Evolutionary conservation across 306 rosid genomes (phyloP).

Genomic region (Acacia acuminata): DNA sequence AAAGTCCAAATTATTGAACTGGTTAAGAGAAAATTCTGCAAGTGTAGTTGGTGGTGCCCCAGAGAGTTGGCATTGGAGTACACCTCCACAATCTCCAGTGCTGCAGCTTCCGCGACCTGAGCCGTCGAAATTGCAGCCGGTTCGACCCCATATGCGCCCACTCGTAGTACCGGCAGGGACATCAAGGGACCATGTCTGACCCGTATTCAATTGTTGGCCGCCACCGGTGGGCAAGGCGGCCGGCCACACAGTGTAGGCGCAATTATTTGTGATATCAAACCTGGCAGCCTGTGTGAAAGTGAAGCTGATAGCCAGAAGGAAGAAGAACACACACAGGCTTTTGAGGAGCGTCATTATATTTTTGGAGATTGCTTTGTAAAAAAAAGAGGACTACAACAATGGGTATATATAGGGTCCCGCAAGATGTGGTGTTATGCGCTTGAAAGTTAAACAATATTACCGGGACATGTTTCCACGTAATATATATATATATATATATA

Average conservation of each 20-base stretch:
- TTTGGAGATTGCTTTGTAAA: background rate
- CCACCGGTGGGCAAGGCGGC: background rate
- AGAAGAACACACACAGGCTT: background rate
- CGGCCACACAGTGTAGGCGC: slow-evolving; percentile 29
- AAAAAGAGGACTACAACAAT: background rate
- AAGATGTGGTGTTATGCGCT: background rate
- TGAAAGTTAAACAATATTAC: background rate
- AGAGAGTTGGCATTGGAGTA: too few species aligned
- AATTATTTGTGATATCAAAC: slow-evolving; percentile 41
- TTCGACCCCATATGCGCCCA: too few species aligned
- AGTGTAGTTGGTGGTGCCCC: too few species aligned
- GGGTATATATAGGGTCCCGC: background rate
- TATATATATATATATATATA: too few species aligned
- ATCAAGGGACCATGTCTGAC: background rate
- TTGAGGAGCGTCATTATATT: background rate
- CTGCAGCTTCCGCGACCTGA: slow-evolving; percentile 43
- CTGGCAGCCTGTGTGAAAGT: background rate
- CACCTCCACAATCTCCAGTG: slow-evolving; percentile 57
- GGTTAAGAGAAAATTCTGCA: too few species aligned
- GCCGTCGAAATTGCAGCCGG: slow-evolving; percentile 44
- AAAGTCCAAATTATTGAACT: too few species aligned
- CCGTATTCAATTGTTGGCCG: background rate
- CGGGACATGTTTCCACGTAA: too few species aligned
- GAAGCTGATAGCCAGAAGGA: background rate
- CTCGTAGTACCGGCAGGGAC: too few species aligned